Base-by-base conservation (phyloP, 177 flowering plant genomes). In the Vitis hybrid region DNA sequence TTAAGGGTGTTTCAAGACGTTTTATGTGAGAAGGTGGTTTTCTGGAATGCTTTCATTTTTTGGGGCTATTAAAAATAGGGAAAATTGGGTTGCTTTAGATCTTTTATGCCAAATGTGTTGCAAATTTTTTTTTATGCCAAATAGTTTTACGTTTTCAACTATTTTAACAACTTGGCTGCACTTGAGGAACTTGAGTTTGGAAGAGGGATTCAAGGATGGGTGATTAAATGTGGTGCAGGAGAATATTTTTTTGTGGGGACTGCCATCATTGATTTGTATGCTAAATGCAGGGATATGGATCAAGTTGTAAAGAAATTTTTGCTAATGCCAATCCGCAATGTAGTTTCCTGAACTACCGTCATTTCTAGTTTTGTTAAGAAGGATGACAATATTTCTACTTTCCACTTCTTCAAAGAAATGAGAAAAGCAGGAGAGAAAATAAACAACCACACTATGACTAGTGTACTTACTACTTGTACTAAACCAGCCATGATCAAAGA, bases 241-340 rank as follows among this genome's bases (percentile, higher is more conserved):
- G 79, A 72, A 67, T 91, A 91, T 78, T 70, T 90, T 19, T 89
- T 82, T 80, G 85, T 90, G 4, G 91, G 87, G 48, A 89, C 91
- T 78, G 73, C 86, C 60, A 57, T 89, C 46, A 74, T 21, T 21
- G 24, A 21, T 21, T 21, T 21, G 24, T 21, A 21, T 1, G 24
- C 24, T 21, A 21, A 21, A 21, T 21, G 0, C 24, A 21, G 24
- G 24, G 24, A 21, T 21, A 21, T 21, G 24, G 24, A 21, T 21
- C 24, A 21, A 21, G 24, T 21, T 21, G 24, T 21, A 0, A 21
- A 21, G 1, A 0, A 21, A 21, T 21, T 21, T 21, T 21, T 21
- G 24, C 24, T 1, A 21, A 21, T 21, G 24, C 1, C 24, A 21
- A 21, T 21, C 1, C 1, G 24, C 24, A 21, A 21, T 21, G 24